Base-by-base conservation (phyloP, 2,329 filamentous ascomycete genomes). In the Stagonosporopsis cucurbitacearum region DNA sequence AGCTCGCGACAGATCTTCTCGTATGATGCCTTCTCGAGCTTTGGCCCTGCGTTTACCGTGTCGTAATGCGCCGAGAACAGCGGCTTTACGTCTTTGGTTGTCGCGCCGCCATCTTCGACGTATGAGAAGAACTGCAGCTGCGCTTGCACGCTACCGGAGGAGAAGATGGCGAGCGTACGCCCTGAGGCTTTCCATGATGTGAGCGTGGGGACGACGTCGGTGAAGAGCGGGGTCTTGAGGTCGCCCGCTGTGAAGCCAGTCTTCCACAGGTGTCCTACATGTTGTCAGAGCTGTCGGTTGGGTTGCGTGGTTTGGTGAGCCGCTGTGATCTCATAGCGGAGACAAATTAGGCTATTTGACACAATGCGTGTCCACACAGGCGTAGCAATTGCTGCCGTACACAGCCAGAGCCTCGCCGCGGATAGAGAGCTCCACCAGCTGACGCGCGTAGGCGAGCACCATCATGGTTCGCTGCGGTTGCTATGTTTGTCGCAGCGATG, bases 71-170 rank as follows among this genome's bases (percentile, higher is more conserved):
- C 70, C 17, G 64, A 63, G 56, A 77, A 76, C 23, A 76, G 61
- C 20, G 67, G 65, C 48, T 72, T 76, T 32, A 77, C 64, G 45
- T 77, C 74, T 57, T 82, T 76, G 7, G 83, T 75, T 4, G 57
- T 65, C 20, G 63, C 49, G 26, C 70, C 49, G 26, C 70, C 70
- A 41, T 70, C 64, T 47, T 69, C 50, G 26, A 81, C 77, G 67
- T 92, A 86, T 57, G 82, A 81, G 75, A 94, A 94, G 60, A 94
- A 82, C 58, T 94, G 80, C 77, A 92, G 91, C 80, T 95, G 91
- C 13, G 91, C 91, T 19, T 88, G 82, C 6, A 94, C 88, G 20
- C 89, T 92, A 28, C 91, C 91, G 12, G 89, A 92, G 4, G 89
- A 92, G 78, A 93, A 95, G 69, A 95, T 93, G 66, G 89, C 85